Evolutionary conservation across 2,329 filamentous ascomycete genomes (phyloP).

Genomic region (Penicillium freii): DNA sequence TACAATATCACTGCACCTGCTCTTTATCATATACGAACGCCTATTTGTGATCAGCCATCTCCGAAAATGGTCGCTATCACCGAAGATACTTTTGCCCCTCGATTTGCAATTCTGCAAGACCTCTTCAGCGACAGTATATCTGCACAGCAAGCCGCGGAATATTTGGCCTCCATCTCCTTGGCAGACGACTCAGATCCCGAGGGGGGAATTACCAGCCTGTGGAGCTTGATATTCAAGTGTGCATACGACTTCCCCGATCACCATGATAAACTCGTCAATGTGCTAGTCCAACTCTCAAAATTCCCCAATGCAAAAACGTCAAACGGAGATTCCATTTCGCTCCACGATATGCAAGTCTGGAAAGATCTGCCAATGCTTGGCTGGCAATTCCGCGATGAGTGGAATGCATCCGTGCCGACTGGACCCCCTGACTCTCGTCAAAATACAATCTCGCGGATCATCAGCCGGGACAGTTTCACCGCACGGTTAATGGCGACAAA

Average conservation of each 20-base stretch:
- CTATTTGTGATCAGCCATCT: not conserved
- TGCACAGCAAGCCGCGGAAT: not conserved
- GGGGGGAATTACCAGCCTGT: not conserved
- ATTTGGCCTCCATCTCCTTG: not conserved
- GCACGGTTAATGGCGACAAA: not conserved
- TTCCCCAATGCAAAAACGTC: not conserved
- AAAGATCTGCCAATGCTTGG: slow-evolving; percentile 13
- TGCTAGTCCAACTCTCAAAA: not conserved
- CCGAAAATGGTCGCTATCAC: not conserved
- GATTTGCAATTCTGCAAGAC: not conserved
- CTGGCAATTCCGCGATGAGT: slow-evolving; percentile 11
- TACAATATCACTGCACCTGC: not conserved
- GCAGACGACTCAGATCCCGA: not conserved
- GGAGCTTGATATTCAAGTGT: slow-evolving; percentile 4
- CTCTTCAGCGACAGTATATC: not conserved
- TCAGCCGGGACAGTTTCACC: not conserved
- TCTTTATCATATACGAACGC: not conserved
- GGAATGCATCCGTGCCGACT: slow-evolving; percentile 8
- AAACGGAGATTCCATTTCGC: not conserved
- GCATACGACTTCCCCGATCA: not conserved
- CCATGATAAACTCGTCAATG: not conserved
- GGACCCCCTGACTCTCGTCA: not conserved
- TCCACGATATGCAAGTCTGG: slow-evolving; percentile 14
- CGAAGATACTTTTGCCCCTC: not conserved
- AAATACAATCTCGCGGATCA: not conserved